These are phyloP conservation scores for Selaginella moellendorffii DNA, from an alignment of 75 land plant species.

Conservation along the genomic window DNA sequence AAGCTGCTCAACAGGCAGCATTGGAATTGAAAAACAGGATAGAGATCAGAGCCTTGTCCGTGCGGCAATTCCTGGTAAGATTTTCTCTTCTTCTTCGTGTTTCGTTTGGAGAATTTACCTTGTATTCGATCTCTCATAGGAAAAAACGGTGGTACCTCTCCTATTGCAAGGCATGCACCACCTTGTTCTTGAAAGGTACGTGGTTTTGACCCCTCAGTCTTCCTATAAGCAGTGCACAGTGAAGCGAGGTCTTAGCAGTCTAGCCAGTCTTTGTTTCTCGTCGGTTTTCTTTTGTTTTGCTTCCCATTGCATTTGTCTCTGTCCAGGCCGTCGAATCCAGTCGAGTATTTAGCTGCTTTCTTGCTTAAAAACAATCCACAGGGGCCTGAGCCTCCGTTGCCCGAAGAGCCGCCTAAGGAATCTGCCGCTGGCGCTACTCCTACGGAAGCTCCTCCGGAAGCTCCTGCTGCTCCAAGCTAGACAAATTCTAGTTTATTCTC, in stretches of 20 bases:
- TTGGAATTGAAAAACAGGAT: slow-evolving; percentile 19
- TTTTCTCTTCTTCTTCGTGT: too few species aligned
- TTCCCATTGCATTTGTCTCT: slow-evolving; percentile 7
- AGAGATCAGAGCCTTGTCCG: slow-evolving; percentile 20
- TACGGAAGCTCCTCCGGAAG: background rate
- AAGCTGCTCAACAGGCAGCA: slow-evolving; percentile 21
- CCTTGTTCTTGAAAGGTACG: slow-evolving; percentile 20
- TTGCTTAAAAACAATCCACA: slow-evolving; percentile 25
- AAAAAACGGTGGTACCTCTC: slow-evolving; percentile 18
- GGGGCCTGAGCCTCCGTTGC: background rate
- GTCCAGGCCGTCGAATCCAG: slow-evolving; percentile 28
- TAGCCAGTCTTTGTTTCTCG: too few species aligned
- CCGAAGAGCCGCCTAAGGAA: background rate
- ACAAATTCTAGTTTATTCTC: background rate
- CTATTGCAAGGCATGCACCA: slow-evolving; percentile 25
- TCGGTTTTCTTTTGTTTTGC: slow-evolving; percentile 20
- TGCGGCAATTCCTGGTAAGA: slow-evolving; percentile 17
- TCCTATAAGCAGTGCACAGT: background rate
- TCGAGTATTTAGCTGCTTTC: slow-evolving; percentile 24
- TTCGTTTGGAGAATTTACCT: too few species aligned
- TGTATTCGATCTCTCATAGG: slow-evolving; percentile 8
- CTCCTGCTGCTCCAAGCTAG: slow-evolving; percentile 15
- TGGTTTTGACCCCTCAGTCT: slow-evolving; percentile 9
- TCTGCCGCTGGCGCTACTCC: background rate
- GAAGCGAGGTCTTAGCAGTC: too few species aligned